Conservation (phyloP, 2,329 filamentous ascomycete genomes). For the Aspergillus pseudonomiae region DNA sequence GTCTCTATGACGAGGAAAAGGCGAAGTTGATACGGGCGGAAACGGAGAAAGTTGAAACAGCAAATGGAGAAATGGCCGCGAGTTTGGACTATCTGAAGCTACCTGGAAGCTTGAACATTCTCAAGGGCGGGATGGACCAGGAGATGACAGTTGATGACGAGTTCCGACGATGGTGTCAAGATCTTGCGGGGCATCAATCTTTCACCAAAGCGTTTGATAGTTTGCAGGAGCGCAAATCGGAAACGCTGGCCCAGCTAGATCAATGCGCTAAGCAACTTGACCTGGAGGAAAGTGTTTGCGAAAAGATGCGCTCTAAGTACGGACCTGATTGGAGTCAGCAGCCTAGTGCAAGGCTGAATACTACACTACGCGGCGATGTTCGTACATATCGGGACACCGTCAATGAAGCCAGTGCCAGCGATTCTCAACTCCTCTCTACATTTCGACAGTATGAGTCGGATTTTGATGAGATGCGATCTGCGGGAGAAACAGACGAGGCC, state of each 20-base stretch:
- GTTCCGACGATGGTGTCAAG: slow-evolving; percentile 91
- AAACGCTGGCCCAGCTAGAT: slow-evolving; percentile 73
- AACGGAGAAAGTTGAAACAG: slow-evolving; percentile 87
- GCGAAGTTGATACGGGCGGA: slow-evolving; percentile 93
- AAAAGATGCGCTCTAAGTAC: slow-evolving; percentile 99
- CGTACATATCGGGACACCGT: slow-evolving; percentile 85
- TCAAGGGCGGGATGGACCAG: slow-evolving; percentile 91
- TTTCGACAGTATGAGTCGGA: slow-evolving; percentile 83
- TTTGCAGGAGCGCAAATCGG: slow-evolving; percentile 75
- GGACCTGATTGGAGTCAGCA: slow-evolving; percentile 96
- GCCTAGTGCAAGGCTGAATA: slow-evolving; percentile 85
- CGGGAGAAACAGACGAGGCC: slow-evolving; percentile 81
- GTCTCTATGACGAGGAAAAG: slow-evolving; percentile 97
- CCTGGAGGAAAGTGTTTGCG: slow-evolving; percentile 96
- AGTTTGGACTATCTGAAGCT: slow-evolving; percentile 92
- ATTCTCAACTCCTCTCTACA: slow-evolving; percentile 79
- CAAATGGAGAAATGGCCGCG: slow-evolving; percentile 93
- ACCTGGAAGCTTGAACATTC: slow-evolving; percentile 82
- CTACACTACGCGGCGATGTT: slow-evolving; percentile 83
- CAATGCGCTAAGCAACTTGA: slow-evolving; percentile 85
- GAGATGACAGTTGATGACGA: slow-evolving; percentile 87
- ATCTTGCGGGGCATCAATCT: slow-evolving; percentile 82
- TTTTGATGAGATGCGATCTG: slow-evolving; percentile 92
- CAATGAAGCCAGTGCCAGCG: slow-evolving; percentile 85
- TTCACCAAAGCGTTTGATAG: slow-evolving; percentile 79